Percentiles rank a stretch among this genome's conserved stretches.
Evolutionary conservation across 208 protist species (phyloP).

Genomic region (Tetramitus jugosus): DNA sequence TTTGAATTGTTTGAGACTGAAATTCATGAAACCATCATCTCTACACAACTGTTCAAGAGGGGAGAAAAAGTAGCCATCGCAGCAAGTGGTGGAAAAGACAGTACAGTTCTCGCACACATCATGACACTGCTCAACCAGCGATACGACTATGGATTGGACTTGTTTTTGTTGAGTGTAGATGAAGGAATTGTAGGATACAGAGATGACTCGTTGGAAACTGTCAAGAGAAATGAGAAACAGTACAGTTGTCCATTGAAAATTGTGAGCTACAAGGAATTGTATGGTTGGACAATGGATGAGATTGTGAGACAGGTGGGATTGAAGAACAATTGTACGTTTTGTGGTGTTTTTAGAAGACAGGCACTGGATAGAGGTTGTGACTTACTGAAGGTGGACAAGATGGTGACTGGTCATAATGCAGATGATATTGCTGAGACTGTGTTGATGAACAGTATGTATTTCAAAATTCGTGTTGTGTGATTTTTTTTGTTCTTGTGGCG

Average conservation of each 20-base stretch:
- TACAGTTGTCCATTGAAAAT: slow-evolving; percentile 87
- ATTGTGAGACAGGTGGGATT: slow-evolving; percentile 80
- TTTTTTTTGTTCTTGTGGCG: slow-evolving; percentile 22
- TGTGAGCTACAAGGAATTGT: slow-evolving; percentile 87
- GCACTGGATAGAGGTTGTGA: slow-evolving; percentile 84
- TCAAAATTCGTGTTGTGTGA: too few relatives aligned
- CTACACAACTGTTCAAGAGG: slow-evolving; percentile 68
- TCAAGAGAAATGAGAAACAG: slow-evolving; percentile 75
- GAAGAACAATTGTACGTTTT: slow-evolving; percentile 91
- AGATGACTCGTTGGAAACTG: slow-evolving; percentile 90
- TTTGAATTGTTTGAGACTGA: slow-evolving; percentile 83
- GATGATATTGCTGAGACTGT: slow-evolving; percentile 96
- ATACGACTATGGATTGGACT: slow-evolving; percentile 77
- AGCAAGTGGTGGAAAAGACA: slow-evolving; percentile 92
- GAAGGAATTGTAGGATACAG: slow-evolving; percentile 96
- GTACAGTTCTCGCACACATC: slow-evolving; percentile 88
- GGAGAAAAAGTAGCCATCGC: slow-evolving; percentile 84
- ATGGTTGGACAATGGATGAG: slow-evolving; percentile 94
- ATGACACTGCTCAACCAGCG: slow-evolving; percentile 76
- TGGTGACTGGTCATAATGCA: slow-evolving; percentile 96
- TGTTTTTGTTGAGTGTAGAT: slow-evolving; percentile 90
- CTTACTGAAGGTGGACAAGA: slow-evolving; percentile 69
- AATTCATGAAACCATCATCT: slow-evolving; percentile 85
- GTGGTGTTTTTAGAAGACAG: slow-evolving; percentile 92
- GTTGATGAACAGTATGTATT: slow-evolving; percentile 77